These are phyloP conservation scores for Aureobasidium vineae DNA, from an alignment of 2,329 filamentous ascomycete species.

Conservation along the genomic window DNA sequence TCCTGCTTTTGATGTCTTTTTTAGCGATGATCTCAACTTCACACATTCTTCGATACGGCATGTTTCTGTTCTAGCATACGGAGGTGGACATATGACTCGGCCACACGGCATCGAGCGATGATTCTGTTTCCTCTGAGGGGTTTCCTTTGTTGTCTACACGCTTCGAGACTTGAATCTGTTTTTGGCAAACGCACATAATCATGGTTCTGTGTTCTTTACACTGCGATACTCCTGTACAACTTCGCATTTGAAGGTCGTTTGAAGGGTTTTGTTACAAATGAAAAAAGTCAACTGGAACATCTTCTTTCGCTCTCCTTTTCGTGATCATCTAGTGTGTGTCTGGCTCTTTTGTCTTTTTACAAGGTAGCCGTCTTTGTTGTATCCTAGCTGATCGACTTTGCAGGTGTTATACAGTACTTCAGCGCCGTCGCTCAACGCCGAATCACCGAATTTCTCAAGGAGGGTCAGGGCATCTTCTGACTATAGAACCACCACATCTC, in stretches of 20 bases:
- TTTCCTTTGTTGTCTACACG: slow-evolving; percentile 14
- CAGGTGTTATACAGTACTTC: no score
- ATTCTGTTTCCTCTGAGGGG: neutral
- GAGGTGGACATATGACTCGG: neutral
- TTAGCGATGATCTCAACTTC: slow-evolving; percentile 6
- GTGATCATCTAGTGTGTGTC: neutral
- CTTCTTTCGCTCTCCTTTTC: neutral
- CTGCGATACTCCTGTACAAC: neutral
- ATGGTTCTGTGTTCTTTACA: neutral
- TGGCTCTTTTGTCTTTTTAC: no score
- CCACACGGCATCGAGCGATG: slow-evolving; percentile 10
- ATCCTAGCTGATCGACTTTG: no score
- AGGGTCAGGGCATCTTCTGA: no score
- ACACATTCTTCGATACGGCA: slow-evolving; percentile 2
- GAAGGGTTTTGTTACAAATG: slow-evolving; percentile 18
- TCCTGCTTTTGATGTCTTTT: slow-evolving; percentile 18
- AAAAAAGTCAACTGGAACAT: slow-evolving; percentile 14
- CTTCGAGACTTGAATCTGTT: neutral
- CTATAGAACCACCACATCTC: no score
- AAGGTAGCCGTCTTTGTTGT: no score
- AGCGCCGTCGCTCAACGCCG: no score
- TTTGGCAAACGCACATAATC: slow-evolving; percentile 18
- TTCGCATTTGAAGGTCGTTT: slow-evolving; percentile 16
- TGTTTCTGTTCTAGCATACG: neutral
- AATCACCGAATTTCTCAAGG: no score